Conservation (phyloP, 768 basidiomycete species). For the Coprinellus aureogranulatus region DNA sequence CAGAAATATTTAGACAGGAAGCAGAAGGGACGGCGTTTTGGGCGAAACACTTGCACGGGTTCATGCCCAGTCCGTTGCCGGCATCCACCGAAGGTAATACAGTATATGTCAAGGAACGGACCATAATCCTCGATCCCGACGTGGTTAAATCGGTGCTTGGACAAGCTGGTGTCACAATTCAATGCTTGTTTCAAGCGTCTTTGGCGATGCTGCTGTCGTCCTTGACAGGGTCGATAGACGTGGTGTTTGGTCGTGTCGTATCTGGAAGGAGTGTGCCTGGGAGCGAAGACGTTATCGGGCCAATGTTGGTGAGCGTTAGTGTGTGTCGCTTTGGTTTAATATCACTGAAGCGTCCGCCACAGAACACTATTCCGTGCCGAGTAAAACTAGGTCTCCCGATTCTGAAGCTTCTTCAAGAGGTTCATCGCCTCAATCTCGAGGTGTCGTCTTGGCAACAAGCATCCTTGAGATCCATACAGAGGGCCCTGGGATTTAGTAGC, state of each 20-base stretch:
- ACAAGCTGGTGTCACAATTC: constrained; percentile 26
- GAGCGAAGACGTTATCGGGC: constrained; percentile 45
- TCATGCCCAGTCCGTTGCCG: constrained; percentile 18
- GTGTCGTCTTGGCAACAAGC: constrained; percentile 44
- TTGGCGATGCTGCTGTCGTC: constrained; percentile 24
- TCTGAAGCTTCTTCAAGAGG: constrained; percentile 30
- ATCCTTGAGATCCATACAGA: constrained; percentile 43
- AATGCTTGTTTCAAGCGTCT: constrained; percentile 34
- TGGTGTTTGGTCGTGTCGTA: constrained; percentile 46
- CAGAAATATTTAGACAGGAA: constrained; percentile 37
- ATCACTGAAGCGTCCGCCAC: neutral
- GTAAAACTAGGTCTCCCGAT: constrained; percentile 31
- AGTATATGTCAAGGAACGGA: constrained; percentile 12
- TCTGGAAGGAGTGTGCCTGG: constrained; percentile 41
- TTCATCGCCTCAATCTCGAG: constrained; percentile 38
- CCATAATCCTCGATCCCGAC: constrained; percentile 10
- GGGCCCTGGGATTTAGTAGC: constrained; percentile 22
- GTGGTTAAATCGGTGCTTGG: constrained; percentile 18
- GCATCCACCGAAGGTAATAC: neutral
- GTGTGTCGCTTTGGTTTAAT: neutral
- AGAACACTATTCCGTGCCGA: constrained; percentile 49
- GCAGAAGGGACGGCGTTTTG: constrained; percentile 37
- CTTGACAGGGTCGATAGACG: constrained; percentile 34
- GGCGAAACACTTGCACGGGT: constrained; percentile 25
- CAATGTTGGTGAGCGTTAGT: constrained; percentile 37